Evolutionary conservation across 2,329 filamentous ascomycete species (phyloP).

Genomic region (Teratosphaeria destructans): DNA sequence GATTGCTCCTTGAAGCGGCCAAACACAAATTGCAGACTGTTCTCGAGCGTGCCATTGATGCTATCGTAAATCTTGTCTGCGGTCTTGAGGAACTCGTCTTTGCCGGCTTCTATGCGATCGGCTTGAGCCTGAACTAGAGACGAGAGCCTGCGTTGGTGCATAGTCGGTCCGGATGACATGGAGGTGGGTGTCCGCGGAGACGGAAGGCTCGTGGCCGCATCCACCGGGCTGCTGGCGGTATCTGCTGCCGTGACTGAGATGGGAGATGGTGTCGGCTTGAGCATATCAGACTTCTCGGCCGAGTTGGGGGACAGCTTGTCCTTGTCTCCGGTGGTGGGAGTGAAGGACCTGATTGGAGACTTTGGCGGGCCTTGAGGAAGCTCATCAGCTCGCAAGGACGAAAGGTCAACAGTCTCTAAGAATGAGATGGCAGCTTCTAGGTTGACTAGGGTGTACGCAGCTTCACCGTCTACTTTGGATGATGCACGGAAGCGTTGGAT

Average conservation of each 20-base stretch:
- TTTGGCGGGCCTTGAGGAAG: constrained; percentile 56
- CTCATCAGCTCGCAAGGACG: constrained; percentile 75
- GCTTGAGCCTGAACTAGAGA: constrained; percentile 78
- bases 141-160: constrained; percentile 67
- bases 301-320: constrained; percentile 24
- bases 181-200: constrained; percentile 21
- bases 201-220: constrained; percentile 10
- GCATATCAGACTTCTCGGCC: constrained; percentile 12
- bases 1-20: constrained; percentile 70
- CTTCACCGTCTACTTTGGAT: constrained; percentile 80
- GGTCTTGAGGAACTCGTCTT: constrained; percentile 55
- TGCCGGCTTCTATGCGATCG: constrained; percentile 72
- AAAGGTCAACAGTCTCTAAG: constrained; percentile 86
- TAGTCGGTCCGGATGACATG: constrained; percentile 27
- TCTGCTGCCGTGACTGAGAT: constrained; percentile 16
- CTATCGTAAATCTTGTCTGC: constrained; percentile 89
- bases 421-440: constrained; percentile 92
- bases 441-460: constrained; percentile 92
- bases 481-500: constrained; percentile 84
- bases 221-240: background rate
- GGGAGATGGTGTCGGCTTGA: constrained; percentile 26
- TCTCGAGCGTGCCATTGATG: constrained; percentile 80
- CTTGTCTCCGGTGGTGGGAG: constrained; percentile 31
- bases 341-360: constrained; percentile 32
- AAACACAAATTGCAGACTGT: constrained; percentile 87